These are phyloP conservation scores for Candida tunisiensis DNA, from an alignment of 1,139 yeast genomes.

Conservation along the genomic window DNA sequence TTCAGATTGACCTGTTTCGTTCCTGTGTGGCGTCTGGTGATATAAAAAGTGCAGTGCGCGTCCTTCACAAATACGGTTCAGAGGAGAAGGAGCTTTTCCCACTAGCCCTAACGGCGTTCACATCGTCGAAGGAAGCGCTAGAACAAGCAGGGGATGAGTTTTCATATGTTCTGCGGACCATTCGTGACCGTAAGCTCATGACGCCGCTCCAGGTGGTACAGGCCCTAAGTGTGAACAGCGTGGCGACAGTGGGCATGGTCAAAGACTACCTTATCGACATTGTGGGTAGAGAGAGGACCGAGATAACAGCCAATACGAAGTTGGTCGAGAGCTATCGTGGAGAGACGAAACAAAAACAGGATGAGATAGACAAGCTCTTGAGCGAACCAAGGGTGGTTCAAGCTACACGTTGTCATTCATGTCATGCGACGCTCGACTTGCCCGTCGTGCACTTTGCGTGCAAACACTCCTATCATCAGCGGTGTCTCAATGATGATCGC, in stretches of 20 bases:
- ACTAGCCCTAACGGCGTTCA: slow-evolving; percentile 46
- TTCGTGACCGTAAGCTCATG: slow-evolving; percentile 37
- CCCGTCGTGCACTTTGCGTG: slow-evolving; percentile 82
- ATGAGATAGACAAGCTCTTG: slow-evolving; percentile 34
- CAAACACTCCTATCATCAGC: slow-evolving; percentile 72
- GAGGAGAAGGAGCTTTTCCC: slow-evolving; percentile 49
- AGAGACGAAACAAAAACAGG: slow-evolving; percentile 43
- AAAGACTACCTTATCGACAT: slow-evolving; percentile 52
- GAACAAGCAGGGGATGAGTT: slow-evolving; percentile 39
- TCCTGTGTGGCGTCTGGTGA: slow-evolving; percentile 43
- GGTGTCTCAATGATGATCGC: slow-evolving; percentile 37
- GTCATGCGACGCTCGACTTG: slow-evolving; percentile 51
- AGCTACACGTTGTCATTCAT: slow-evolving; percentile 53
- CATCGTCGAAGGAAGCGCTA: slow-evolving; percentile 39
- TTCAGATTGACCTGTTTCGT: slow-evolving; percentile 49
- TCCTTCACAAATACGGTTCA: slow-evolving; percentile 44
- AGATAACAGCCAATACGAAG: slow-evolving; percentile 49
- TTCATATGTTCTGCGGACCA: slow-evolving; percentile 31
- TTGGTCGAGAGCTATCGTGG: slow-evolving; percentile 50
- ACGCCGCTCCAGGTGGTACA: slow-evolving; percentile 67
- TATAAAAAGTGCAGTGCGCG: slow-evolving; percentile 35
- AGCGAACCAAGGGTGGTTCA: slow-evolving; percentile 48
- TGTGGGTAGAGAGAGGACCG: slow-evolving; percentile 43
- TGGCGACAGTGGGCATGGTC: slow-evolving; percentile 57
- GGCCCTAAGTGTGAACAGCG: slow-evolving; percentile 43